phyloP scores from a whole-genome alignment of 345 rosid genomes.

The Citrus australasica region DNA sequence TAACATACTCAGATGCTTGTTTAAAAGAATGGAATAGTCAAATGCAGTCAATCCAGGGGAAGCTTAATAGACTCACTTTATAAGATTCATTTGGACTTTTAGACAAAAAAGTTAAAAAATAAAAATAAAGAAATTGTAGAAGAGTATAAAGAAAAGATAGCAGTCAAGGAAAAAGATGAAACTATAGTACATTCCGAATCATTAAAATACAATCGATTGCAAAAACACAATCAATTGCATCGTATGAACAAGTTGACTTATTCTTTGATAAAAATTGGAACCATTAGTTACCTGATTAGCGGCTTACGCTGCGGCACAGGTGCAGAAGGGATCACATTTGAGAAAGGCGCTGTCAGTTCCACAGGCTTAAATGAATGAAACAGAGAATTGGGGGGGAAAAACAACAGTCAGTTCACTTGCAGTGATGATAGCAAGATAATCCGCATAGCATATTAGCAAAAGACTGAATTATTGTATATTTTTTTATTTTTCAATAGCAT shows the following conservation, averaged over 20 bases:
- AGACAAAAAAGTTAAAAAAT: too few species aligned
- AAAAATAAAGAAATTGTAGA: background rate
- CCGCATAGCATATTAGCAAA: background rate
- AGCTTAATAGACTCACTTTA: background rate
- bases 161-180: background rate
- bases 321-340: slow-evolving; percentile 29
- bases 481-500: background rate
- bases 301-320: slow-evolving; percentile 60
- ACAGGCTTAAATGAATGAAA: slow-evolving; percentile 40
- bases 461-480: too few species aligned
- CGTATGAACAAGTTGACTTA: background rate
- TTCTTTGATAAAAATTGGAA: background rate
- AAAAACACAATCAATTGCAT: background rate
- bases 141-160: background rate
- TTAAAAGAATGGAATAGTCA: background rate
- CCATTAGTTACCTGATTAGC: slow-evolving; percentile 54
- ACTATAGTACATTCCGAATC: background rate
- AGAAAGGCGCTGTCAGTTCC: slow-evolving; percentile 42
- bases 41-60: background rate
- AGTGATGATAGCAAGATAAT: background rate
- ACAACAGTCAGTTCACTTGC: background rate
- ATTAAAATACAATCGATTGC: background rate
- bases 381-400: background rate
- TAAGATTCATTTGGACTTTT: background rate
- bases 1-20: background rate